phyloP scores from a whole-genome alignment of 345 rosid species.

The Corchorus olitorius region DNA sequence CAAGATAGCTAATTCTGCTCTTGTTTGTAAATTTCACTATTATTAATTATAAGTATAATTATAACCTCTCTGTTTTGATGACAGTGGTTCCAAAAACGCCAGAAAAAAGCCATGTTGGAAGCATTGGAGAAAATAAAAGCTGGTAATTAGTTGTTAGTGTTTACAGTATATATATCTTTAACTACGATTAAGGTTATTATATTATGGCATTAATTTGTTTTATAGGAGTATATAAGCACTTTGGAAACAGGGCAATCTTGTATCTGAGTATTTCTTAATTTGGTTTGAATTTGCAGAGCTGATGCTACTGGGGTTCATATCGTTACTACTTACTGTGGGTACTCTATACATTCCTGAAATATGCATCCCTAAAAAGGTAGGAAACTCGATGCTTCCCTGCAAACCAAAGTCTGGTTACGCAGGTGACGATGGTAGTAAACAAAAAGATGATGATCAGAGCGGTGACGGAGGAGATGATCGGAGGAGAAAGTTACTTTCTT shows the following conservation, averaged over 20 bases:
- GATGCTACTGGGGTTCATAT: constrained; percentile 69
- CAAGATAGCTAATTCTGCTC: no score
- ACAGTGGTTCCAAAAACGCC: constrained; percentile 55
- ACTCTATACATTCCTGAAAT: constrained; percentile 40
- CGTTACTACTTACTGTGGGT: constrained; percentile 51
- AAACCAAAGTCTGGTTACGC: constrained; percentile 6
- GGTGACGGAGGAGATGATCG: neutral
- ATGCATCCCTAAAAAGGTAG: constrained; percentile 45
- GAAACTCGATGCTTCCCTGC: constrained; percentile 62
- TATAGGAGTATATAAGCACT: no score
- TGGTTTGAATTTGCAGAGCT: constrained; percentile 42
- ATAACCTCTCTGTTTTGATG: neutral
- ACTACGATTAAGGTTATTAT: neutral
- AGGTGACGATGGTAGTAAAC: neutral
- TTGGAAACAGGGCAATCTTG: neutral
- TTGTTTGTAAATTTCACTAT: neutral
- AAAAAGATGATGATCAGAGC: neutral
- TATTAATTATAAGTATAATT: neutral
- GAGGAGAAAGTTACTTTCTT: constrained; percentile 41
- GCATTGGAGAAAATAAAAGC: constrained; percentile 67
- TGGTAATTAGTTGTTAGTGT: constrained; percentile 24
- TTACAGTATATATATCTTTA: neutral
- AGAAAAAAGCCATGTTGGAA: constrained; percentile 57
- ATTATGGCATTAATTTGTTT: neutral
- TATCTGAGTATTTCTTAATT: neutral